A percentile compares a stretch with the other conserved stretches of the same genome.
phyloP scores from a whole-genome alignment of 1,139 yeast genomes.

The Yamadazyma sp. region DNA sequence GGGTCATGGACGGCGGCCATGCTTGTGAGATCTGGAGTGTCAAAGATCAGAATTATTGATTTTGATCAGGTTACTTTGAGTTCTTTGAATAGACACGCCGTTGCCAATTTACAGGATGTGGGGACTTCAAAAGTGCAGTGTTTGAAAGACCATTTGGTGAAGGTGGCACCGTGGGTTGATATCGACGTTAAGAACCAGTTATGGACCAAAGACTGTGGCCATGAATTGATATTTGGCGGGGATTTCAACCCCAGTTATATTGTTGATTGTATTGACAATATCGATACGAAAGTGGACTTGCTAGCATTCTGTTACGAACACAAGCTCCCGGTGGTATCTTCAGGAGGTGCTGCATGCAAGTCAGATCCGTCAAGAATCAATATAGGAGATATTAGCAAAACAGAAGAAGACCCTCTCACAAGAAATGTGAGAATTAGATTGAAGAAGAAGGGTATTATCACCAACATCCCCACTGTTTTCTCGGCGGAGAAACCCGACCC shows the following conservation, averaged over 20 bases:
- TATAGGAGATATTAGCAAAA: constrained; percentile 44
- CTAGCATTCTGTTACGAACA: constrained; percentile 67
- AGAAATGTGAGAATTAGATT: constrained; percentile 81
- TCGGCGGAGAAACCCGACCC: constrained; percentile 97
- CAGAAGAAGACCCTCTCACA: constrained; percentile 95
- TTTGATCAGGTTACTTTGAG: constrained; percentile 94
- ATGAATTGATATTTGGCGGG: constrained; percentile 54
- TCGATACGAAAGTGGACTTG: constrained; percentile 90
- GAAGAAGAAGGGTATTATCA: constrained; percentile 70
- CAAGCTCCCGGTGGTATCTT: constrained; percentile 66
- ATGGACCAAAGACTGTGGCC: constrained; percentile 69
- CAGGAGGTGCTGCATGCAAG: constrained; percentile 94
- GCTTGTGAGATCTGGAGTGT: constrained; percentile 88
- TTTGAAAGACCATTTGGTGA: constrained; percentile 58
- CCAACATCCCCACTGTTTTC: constrained; percentile 84
- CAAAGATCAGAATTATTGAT: constrained; percentile 75
- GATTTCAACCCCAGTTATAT: constrained; percentile 66
- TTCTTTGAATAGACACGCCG: constrained; percentile 90
- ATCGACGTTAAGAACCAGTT: constrained; percentile 76
- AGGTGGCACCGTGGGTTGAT: constrained; percentile 89
- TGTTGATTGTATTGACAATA: constrained; percentile 93
- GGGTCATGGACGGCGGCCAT: constrained; percentile 96
- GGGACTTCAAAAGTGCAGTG: constrained; percentile 88
- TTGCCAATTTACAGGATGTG: constrained; percentile 84
- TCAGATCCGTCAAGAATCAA: constrained; percentile 49